These are phyloP conservation scores for Pelargonium citronellum DNA, from an alignment of 441 rosid genomes.

Conservation along the genomic window DNA sequence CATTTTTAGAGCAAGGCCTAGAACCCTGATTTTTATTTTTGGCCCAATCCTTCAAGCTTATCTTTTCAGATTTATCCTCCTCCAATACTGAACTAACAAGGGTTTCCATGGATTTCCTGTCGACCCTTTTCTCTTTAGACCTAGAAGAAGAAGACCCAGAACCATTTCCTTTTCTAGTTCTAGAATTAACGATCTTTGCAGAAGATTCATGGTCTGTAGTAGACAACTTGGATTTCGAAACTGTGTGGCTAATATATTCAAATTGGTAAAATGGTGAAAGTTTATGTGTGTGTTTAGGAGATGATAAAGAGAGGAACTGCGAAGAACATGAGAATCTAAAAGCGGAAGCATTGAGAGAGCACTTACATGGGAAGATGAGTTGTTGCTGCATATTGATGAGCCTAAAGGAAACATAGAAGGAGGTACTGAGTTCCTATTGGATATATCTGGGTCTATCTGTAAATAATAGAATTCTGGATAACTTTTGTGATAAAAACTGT, in stretches of 20 bases:
- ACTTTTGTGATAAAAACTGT: no score
- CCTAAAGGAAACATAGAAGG: slow-evolving; percentile 25
- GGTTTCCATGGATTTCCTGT: slow-evolving; percentile 22
- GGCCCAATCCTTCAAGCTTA: no score
- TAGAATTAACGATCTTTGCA: slow-evolving; percentile 7
- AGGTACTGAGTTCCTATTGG: slow-evolving; percentile 10
- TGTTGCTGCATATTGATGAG: slow-evolving; percentile 20
- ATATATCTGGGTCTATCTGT: no score
- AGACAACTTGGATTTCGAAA: slow-evolving; percentile 27
- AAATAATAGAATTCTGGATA: no score
- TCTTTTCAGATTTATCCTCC: no score
- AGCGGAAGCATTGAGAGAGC: slow-evolving; percentile 16
- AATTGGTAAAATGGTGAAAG: slow-evolving; percentile 3
- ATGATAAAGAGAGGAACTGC: slow-evolving; percentile 19
- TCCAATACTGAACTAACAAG: not conserved
- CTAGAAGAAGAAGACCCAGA: slow-evolving; percentile 23
- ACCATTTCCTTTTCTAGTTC: slow-evolving; percentile 19
- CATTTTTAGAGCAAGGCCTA: no score
- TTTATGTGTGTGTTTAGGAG: slow-evolving; percentile 23
- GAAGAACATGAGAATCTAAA: slow-evolving; percentile 22
- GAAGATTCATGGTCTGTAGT: slow-evolving; percentile 23
- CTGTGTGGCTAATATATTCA: slow-evolving; percentile 10
- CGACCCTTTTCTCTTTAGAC: slow-evolving; percentile 19
- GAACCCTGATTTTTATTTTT: no score
- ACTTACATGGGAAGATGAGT: slow-evolving; percentile 30